Base-by-base conservation (phyloP, 257 asterid genomes). In the Avicennia marina region DNA sequence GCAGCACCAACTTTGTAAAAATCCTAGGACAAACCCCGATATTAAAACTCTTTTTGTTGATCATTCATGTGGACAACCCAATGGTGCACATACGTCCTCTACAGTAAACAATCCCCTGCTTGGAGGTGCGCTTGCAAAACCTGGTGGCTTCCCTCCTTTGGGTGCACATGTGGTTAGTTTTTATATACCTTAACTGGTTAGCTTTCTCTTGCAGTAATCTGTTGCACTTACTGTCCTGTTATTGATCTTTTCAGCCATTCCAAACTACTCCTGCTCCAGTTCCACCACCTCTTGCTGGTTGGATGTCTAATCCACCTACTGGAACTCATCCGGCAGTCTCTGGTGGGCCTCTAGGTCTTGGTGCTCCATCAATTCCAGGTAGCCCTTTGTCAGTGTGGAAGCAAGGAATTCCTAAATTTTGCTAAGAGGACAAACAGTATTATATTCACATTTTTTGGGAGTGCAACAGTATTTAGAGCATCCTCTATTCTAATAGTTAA, bases 271-370 rank as follows among this genome's bases (percentile, higher is more conserved):
- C 76, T 58, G 61, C 90, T 13, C 83, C 95, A 12, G 84, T 82
- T 56, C 81, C 86, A 59, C n/a, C n/a, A n/a, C 68, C 88, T 53
- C 90, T 91, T 22, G 98, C 98, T 20, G 96, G 96, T 60, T 88
- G 98, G 98, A 91, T 88, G 98, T 80, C 98, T 21, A 88, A 70
- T 61, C 80, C 82, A 40, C 85, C 98, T 20, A 52, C 86, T 17
- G 87, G 77, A 41, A 31, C 76, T 55, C 98, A 90, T 67, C 81
- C 93, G 8, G 64, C 88, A 10, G 83, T 80, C 69, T 83, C 96
- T 49, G 87, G 88, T 56, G 89, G 81, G 44, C 93, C 96, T 62
- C 55, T 90, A 9, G 78, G 87, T 58, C 86, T 90, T 67, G 89
- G 95, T 18, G 81, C 71, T 59, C 87, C 95, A 31, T 62, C 85